Evolutionary conservation across 2,329 filamentous ascomycete genomes (phyloP), one percentile per base, ranked within the genome.

Genomic region (Lecanosticta acicola): DNA sequence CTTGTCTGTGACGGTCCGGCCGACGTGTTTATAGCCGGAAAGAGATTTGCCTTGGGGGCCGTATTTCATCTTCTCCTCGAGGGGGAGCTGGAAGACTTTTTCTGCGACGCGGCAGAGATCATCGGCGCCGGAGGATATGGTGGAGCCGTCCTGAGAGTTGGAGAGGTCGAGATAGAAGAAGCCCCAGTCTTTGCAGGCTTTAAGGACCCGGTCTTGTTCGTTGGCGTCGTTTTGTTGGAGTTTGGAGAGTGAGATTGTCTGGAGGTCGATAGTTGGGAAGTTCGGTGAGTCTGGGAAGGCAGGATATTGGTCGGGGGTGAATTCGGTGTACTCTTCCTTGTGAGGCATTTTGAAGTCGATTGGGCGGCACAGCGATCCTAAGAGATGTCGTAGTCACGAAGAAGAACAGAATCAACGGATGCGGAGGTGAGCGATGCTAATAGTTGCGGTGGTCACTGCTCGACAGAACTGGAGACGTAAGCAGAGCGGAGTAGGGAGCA

Each of bases 101-200:
- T 71, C 65, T 43, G 70, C 72, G 4, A 75, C 61, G 1, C 50
- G 50, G 11, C 56, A 57, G 32, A 65, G 49, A 3, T 61, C 47
- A 14, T 59, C 57, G 2, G 60, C 49, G 20, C 59, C 57, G 9
- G 57, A 43, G 11, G 47, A 26, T 26, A 65, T 62, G 3, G 48
- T 57, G 4, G 60, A 49, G 46, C 62, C 63, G 39, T 55, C 49
- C 14, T 59, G 49, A 4, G 50, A 56, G n/a, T 55, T 53, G 3
- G 50, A 46, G 2, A 80, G 62, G 45, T 79, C 72, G 2, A 80
- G 66, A 49, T 79, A 79, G 62, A 79, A 79, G 61, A 79, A 79
- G 1, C 76, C 76, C 4, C 78, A 64, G 9, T 73, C 66, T 43
- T 67, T 67, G 55, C 68, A 71, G 4, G 68, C 68, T 36, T 66